These are phyloP conservation scores for Sicyos baderoa DNA, from an alignment of 306 rosid species.

Conservation along the genomic window DNA sequence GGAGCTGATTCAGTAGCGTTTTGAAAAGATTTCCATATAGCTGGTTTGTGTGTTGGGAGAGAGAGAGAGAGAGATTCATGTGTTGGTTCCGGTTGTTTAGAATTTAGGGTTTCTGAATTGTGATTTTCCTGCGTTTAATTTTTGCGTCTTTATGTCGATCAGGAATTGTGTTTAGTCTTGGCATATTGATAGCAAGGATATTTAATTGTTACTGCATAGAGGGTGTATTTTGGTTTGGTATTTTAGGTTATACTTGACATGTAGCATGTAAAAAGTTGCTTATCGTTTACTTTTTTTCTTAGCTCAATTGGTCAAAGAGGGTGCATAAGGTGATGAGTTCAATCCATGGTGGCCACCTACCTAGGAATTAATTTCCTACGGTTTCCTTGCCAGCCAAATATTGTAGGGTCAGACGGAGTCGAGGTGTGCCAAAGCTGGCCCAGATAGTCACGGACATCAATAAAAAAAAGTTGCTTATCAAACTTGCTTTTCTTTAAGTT, in stretches of 20 bases:
- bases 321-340: too few relatives aligned
- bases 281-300: too few relatives aligned
- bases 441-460: too few relatives aligned
- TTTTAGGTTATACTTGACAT: background rate
- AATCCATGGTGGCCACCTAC: too few relatives aligned
- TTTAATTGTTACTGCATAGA: background rate
- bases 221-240: background rate
- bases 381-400: too few relatives aligned
- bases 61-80: constrained; percentile 11
- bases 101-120: constrained; percentile 15
- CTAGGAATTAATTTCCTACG: too few relatives aligned
- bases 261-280: background rate
- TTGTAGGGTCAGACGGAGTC: too few relatives aligned
- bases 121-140: background rate
- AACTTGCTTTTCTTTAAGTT: background rate
- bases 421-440: too few relatives aligned
- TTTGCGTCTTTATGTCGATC: background rate
- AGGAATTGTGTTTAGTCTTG: background rate
- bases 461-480: background rate
- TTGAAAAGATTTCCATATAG: background rate
- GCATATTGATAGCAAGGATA: background rate
- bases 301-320: too few relatives aligned
- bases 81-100: background rate
- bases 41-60: background rate
- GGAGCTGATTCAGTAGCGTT: background rate